phyloP scores from a whole-genome alignment of 164 flowering plant genomes.

The Brasenia schreberi region DNA sequence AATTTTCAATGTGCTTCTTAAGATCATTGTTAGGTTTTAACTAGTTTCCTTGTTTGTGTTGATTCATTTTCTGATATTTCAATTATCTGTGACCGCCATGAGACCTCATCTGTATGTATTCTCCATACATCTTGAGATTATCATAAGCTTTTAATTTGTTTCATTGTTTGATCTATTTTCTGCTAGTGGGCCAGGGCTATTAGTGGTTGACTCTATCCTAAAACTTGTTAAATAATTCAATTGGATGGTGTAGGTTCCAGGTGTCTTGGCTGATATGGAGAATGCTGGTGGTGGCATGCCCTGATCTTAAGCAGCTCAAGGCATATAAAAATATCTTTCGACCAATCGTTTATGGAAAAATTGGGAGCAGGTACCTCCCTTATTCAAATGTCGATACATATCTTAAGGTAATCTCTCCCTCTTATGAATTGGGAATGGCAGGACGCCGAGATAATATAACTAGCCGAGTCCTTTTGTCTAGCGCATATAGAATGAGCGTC shows the following conservation, averaged over 20 bases:
- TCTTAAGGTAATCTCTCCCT: conserved; percentile 38
- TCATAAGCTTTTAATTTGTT: background rate
- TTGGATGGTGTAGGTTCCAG: conserved; percentile 29
- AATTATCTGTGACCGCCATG: too few relatives aligned
- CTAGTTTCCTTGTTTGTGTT: too few relatives aligned
- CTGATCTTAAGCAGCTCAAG: conserved; percentile 26
- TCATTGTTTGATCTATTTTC: background rate
- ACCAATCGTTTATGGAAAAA: conserved; percentile 24
- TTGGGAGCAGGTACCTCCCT: conserved; percentile 46
- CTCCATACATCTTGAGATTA: background rate
- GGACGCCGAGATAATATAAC: background rate
- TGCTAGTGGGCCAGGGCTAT: background rate
- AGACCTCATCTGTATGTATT: too few relatives aligned
- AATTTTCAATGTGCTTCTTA: too few relatives aligned
- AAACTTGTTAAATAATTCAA: background rate
- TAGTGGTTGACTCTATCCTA: background rate
- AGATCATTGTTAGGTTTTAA: too few relatives aligned
- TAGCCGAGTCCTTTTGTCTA: background rate
- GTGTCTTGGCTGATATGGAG: conserved; percentile 42
- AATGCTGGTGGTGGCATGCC: conserved; percentile 20
- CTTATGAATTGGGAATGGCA: background rate
- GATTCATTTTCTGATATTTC: too few relatives aligned
- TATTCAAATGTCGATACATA: conserved; percentile 60
- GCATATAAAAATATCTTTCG: conserved; percentile 11
- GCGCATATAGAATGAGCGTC: background rate